Evolutionary conservation across 2,329 filamentous ascomycete species (phyloP).

Genomic region (Epichloe brachyelytri): DNA sequence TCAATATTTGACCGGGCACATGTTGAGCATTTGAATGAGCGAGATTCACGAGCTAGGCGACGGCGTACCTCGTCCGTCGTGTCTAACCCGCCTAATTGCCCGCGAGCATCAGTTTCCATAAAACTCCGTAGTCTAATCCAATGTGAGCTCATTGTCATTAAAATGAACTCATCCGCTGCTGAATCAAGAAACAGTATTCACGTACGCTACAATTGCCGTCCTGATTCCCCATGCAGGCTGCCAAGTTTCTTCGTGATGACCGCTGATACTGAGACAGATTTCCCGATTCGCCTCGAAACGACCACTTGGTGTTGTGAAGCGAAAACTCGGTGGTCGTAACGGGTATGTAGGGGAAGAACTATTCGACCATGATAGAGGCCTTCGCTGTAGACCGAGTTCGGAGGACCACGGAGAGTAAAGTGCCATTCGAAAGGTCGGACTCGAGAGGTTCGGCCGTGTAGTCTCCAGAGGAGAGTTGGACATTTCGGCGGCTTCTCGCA

Average conservation of each 20-base stretch:
- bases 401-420: conserved; percentile 89
- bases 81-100: conserved; percentile 84
- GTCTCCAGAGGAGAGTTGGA: conserved; percentile 64
- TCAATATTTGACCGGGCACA: conserved; percentile 63
- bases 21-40: conserved; percentile 51
- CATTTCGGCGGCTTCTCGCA: conserved; percentile 86
- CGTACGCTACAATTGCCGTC: conserved; percentile 60
- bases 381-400: conserved; percentile 60
- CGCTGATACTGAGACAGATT: conserved; percentile 87
- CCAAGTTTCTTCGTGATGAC: conserved; percentile 97
- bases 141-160: conserved; percentile 1
- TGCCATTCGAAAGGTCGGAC: conserved; percentile 92
- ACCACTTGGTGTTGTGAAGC: conserved; percentile 82
- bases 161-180: too few species aligned
- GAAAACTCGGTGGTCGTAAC: conserved; percentile 84
- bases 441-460: conserved; percentile 79
- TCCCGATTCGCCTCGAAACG: conserved; percentile 94
- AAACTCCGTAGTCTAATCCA: conserved; percentile 55
- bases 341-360: conserved; percentile 83
- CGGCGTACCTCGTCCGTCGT: conserved; percentile 53
- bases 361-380: conserved; percentile 96
- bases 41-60: conserved; percentile 55
- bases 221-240: conserved; percentile 95
- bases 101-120: conserved; percentile 82
- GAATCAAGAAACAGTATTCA: not conserved